Conservation (phyloP, 2,329 filamentous ascomycete species). For the Emergomyces orientalis region DNA sequence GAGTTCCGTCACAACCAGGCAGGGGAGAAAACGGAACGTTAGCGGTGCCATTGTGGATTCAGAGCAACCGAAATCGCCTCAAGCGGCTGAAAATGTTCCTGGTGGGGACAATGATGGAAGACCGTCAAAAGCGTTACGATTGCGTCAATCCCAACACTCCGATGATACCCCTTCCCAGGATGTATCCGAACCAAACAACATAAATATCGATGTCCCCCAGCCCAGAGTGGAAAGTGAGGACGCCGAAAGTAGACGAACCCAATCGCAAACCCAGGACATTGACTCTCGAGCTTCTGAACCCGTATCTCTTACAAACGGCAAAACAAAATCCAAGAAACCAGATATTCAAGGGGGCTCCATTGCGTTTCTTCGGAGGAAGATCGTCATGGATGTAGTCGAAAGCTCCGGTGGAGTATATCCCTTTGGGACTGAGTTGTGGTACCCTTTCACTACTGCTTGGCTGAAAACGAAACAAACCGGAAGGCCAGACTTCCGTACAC, state of each 20-base stretch:
- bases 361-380: constrained; percentile 38
- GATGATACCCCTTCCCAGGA: too few relatives aligned
- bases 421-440: constrained; percentile 45
- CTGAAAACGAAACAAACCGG: constrained; percentile 36
- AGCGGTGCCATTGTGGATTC: background rate
- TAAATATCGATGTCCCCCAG: background rate
- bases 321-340: constrained; percentile 10
- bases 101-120: background rate
- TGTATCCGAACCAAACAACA: background rate
- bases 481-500: constrained; percentile 45
- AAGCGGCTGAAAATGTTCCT: background rate
- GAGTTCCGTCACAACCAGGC: background rate
- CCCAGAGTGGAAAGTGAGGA: background rate
- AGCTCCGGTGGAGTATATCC: constrained; percentile 48
- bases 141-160: background rate
- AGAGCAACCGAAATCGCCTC: constrained; percentile 3
- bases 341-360: constrained; percentile 34
- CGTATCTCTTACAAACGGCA: background rate
- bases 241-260: background rate
- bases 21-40: background rate
- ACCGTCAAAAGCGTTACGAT: background rate
- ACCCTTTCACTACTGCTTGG: constrained; percentile 48
- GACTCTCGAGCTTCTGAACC: background rate
- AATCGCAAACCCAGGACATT: background rate
- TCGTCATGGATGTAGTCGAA: constrained; percentile 47